Evolutionary conservation across 2,329 filamentous ascomycete genomes (phyloP).

Genomic region (Fusarium cicatricum): DNA sequence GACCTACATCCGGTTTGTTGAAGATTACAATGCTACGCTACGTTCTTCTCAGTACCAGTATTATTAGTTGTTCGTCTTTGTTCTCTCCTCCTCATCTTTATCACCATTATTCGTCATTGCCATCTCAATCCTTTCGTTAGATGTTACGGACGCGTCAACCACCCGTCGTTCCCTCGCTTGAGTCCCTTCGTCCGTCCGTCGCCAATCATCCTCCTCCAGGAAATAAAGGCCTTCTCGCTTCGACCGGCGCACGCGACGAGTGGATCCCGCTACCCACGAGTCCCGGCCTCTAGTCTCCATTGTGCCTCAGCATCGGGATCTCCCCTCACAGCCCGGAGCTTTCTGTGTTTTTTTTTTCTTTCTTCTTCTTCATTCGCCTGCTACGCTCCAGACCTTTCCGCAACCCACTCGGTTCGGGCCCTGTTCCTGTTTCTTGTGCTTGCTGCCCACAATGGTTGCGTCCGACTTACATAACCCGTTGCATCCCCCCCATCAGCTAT

Average conservation of each 20-base stretch:
- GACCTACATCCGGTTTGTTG: constrained; percentile 9
- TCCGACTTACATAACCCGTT: constrained; percentile 2
- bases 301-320: constrained; percentile 32
- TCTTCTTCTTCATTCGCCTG: no score
- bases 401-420: constrained; percentile 4
- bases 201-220: constrained; percentile 4
- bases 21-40: constrained; percentile 28
- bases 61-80: no score
- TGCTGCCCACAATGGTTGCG: background rate
- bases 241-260: constrained; percentile 37
- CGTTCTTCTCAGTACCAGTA: no score
- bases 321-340: constrained; percentile 6
- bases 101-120: background rate
- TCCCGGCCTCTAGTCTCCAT: constrained; percentile 28
- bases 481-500: background rate
- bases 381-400: constrained; percentile 25
- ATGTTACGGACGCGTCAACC: constrained; percentile 5
- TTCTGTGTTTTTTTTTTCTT: background rate
- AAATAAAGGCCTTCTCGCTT: constrained; percentile 15
- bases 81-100: constrained; percentile 4
- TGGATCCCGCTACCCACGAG: constrained; percentile 31
- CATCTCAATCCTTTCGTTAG: constrained; percentile 5
- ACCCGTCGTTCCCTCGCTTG: no score
- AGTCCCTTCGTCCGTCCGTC: constrained; percentile 1
- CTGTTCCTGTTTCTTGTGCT: constrained; percentile 20